A percentile compares a stretch with the other conserved stretches of the same genome.
These are phyloP conservation scores for Furculomyces boomerangus DNA, from an alignment of 371 early-diverging fungal genomes.

Conservation along the genomic window DNA sequence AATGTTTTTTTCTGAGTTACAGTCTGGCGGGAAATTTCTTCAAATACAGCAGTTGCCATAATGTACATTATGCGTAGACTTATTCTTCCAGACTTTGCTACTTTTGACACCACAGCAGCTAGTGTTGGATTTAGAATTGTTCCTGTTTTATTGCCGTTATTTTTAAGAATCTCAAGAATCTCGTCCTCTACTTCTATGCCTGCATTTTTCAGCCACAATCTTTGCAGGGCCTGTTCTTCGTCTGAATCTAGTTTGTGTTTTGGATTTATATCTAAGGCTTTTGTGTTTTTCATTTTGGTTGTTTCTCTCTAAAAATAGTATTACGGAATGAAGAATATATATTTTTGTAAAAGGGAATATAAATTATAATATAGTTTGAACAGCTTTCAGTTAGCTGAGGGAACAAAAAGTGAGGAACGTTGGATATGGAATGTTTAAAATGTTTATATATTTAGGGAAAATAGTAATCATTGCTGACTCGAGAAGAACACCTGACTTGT, in stretches of 20 bases:
- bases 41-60: neutral
- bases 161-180: neutral
- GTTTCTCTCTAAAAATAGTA: too few relatives aligned
- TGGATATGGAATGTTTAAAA: too few relatives aligned
- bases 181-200: neutral
- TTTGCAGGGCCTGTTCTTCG: neutral
- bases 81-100: neutral
- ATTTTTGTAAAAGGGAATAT: too few relatives aligned
- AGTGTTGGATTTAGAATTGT: neutral
- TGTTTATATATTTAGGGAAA: too few relatives aligned
- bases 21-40: neutral
- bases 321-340: too few relatives aligned
- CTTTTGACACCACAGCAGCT: neutral
- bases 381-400: too few relatives aligned
- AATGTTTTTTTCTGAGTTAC: neutral
- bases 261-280: too few relatives aligned
- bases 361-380: too few relatives aligned
- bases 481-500: too few relatives aligned
- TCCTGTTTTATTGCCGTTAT: neutral
- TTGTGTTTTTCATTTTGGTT: too few relatives aligned
- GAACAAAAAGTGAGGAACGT: too few relatives aligned
- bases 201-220: neutral
- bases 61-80: constrained; percentile 1
- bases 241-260: neutral
- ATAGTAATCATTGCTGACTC: too few relatives aligned